These are phyloP conservation scores for Mycena metata DNA, from an alignment of 768 basidiomycete genomes.

Conservation along the genomic window DNA sequence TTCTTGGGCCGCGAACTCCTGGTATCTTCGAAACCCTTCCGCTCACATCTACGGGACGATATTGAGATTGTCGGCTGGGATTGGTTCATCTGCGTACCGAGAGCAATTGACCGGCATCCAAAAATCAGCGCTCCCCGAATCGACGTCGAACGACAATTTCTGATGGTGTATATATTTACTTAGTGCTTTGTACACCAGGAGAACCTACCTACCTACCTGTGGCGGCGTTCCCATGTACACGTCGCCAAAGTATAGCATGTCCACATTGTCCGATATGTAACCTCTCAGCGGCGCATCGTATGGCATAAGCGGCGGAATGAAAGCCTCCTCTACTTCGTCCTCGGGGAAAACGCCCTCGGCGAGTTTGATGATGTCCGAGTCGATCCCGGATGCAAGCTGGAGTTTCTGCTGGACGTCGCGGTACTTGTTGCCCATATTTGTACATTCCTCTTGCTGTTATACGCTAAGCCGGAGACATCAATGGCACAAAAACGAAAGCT, in stretches of 20 bases:
- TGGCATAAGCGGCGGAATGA: constrained; percentile 39
- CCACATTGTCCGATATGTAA: constrained; percentile 21
- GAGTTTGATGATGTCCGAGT: constrained; percentile 4
- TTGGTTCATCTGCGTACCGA: no score
- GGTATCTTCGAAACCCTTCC: constrained; percentile 52
- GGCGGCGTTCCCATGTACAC: constrained; percentile 59
- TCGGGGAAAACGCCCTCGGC: neutral
- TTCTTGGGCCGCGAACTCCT: constrained; percentile 59
- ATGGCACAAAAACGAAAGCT: neutral
- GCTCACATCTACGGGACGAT: no score
- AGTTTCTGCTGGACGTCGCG: constrained; percentile 14
- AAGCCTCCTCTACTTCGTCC: constrained; percentile 28
- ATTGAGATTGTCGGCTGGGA: no score
- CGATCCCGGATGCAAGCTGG: constrained; percentile 2
- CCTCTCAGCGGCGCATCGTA: constrained; percentile 23
- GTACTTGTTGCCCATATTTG: constrained; percentile 15
- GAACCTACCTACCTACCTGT: no score
- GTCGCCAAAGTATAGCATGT: constrained; percentile 61
- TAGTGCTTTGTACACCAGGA: no score
- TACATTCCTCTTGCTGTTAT: constrained; percentile 16
- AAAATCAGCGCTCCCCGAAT: constrained; percentile 79
- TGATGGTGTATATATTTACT: no score
- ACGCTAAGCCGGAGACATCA: neutral
- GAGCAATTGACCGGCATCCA: constrained; percentile 55
- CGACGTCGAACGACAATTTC: constrained; percentile 74